Conservation (phyloP, 345 rosid genomes). For the Salix dunnii region DNA sequence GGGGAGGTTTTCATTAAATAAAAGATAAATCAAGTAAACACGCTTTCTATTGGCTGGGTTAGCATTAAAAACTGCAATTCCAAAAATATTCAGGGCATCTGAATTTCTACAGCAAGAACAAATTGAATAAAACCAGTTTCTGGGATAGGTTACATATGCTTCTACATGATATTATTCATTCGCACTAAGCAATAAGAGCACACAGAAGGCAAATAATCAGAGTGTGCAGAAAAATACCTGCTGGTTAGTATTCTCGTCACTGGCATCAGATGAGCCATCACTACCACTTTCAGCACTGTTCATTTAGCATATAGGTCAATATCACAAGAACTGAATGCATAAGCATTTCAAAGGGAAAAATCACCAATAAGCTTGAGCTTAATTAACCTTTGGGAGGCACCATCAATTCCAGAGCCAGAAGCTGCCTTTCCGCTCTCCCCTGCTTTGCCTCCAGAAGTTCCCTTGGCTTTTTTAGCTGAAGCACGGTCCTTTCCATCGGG, state of each 20-base stretch:
- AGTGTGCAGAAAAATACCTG: constrained; percentile 40
- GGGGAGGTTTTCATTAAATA: neutral
- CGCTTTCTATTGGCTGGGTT: neutral
- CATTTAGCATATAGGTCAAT: constrained; percentile 5
- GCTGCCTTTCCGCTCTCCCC: constrained; percentile 57
- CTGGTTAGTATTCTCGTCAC: constrained; percentile 61
- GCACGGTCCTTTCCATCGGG: constrained; percentile 49
- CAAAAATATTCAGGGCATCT: neutral
- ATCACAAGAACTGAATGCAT: neutral
- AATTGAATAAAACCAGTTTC: neutral
- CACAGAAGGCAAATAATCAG: neutral
- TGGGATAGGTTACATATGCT: neutral
- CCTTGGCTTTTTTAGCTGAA: constrained; percentile 67
- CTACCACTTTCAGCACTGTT: constrained; percentile 83
- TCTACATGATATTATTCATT: neutral
- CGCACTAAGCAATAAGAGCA: neutral
- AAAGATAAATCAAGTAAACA: neutral
- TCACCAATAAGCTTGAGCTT: neutral
- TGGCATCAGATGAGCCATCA: constrained; percentile 87
- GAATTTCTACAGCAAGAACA: neutral
- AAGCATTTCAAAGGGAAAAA: neutral
- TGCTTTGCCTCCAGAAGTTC: constrained; percentile 51
- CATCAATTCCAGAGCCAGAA: constrained; percentile 92
- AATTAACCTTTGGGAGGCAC: constrained; percentile 68
- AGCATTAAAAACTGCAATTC: constrained; percentile 1